These are phyloP conservation scores for Drosera capensis DNA, from an alignment of 148 eudicot genomes.

Conservation along the genomic window DNA sequence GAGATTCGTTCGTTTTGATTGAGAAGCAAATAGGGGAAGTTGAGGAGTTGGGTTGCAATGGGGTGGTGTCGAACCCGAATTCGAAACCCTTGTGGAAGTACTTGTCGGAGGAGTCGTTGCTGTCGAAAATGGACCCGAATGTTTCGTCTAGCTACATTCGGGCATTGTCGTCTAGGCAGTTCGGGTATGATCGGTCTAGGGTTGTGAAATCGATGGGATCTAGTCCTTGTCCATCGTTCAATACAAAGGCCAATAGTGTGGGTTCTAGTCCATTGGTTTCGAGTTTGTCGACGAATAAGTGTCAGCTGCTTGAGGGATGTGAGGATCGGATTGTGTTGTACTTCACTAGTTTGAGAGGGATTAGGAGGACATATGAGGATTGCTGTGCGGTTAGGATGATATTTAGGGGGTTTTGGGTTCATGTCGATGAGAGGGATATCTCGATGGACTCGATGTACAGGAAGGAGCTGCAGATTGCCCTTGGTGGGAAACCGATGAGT, in stretches of 20 bases:
- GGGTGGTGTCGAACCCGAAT: no score
- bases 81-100: constrained; percentile 84
- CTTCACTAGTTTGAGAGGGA: constrained; percentile 73
- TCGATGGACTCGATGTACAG: constrained; percentile 78
- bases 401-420: constrained; percentile 54
- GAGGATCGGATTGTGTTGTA: constrained; percentile 69
- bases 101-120: constrained; percentile 65
- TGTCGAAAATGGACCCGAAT: constrained; percentile 58
- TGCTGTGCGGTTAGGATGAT: constrained; percentile 64
- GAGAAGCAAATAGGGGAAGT: constrained; percentile 30
- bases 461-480: constrained; percentile 48
- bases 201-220: constrained; percentile 8
- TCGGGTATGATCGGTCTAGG: constrained; percentile 12
- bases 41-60: no score
- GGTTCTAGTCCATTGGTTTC: constrained; percentile 8
- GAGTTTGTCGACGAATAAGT: neutral
- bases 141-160: constrained; percentile 39
- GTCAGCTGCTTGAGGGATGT: constrained; percentile 13
- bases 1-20: constrained; percentile 27
- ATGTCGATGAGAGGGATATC: constrained; percentile 67
- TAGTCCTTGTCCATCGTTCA: constrained; percentile 7
- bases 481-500: constrained; percentile 39
- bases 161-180: constrained; percentile 32
- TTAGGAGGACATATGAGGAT: constrained; percentile 81
- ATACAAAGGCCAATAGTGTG: constrained; percentile 3